Evolutionary conservation across 2,329 filamentous ascomycete species (phyloP), one percentile per base, ranked within the genome.

Genomic region (Colletotrichum siamense): DNA sequence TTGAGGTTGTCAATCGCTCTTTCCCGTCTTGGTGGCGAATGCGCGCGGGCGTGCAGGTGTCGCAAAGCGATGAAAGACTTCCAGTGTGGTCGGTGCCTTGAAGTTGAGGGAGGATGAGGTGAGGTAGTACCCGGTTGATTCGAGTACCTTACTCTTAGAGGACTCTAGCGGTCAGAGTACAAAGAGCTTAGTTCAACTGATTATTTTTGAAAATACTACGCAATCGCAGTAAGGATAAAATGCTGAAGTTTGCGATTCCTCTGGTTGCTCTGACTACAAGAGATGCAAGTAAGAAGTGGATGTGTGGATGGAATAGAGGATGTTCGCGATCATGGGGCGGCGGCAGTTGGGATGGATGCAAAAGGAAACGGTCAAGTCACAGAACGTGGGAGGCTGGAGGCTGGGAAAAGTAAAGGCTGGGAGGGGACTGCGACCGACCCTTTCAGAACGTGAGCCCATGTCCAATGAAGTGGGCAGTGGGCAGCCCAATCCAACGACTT

Each of bases 191-290:
- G 12, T 5, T 32, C 32, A 74, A 18, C 59, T 67, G 10, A 71
- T 22, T 22, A 28, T 30, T 16, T 71, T 71, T 44, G 30, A 63
- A 15, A 57, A 57, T 64, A 57, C 32, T 71, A 77, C 39, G 67
- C 55, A 75, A 18, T 12, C 24, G 30, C 24, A 75, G 16, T 18
- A 57, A 24, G 26, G 24, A 16, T 8, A 69, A 63, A 71, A 74
- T 52, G 49, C n/a, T 6, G 6, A 7, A 65, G 59, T 66, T 74
- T 32, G 49, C 61, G 70, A 74, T 74, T 9, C 32, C 59, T 69
- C 59, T 74, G 70, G 74, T 76, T 76, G 71, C 74, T 76, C 74
- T 32, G 74, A 65, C 74, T 76, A 76, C 74, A 74, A 64, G 70
- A 74, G 71, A 69, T 74, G 65, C n/a, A 65, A 74, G 71, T 74